These are phyloP conservation scores for Amanita muscaria DNA, from an alignment of 768 basidiomycete species.

Conservation along the genomic window DNA sequence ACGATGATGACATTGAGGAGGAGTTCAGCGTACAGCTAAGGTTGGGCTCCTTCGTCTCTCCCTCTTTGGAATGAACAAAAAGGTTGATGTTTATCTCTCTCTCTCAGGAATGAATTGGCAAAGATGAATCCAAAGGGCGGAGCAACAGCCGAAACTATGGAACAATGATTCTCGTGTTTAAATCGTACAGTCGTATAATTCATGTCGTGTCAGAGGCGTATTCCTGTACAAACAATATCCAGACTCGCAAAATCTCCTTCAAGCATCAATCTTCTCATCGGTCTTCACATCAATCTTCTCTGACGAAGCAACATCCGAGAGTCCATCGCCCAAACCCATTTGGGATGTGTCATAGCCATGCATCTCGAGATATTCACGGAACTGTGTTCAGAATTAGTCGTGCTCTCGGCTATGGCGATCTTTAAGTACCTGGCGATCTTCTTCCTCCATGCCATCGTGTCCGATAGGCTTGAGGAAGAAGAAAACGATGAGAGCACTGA, in stretches of 20 bases:
- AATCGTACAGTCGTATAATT: too few species aligned
- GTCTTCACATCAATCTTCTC: too few species aligned
- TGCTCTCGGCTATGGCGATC: neutral
- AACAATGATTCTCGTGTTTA: slow-evolving; percentile 22
- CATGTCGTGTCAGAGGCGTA: too few species aligned
- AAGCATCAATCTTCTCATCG: slow-evolving; percentile 15
- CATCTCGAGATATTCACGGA: slow-evolving; percentile 73
- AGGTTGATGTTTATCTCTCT: neutral
- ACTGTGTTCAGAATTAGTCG: slow-evolving; percentile 29
- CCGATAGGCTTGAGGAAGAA: slow-evolving; percentile 67
- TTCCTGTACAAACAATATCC: too few species aligned
- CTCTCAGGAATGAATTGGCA: slow-evolving; percentile 49
- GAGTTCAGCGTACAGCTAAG: slow-evolving; percentile 94
- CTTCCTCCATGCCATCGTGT: slow-evolving; percentile 71
- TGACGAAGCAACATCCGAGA: slow-evolving; percentile 16
- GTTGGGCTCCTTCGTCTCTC: slow-evolving; percentile 38
- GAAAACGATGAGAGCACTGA: slow-evolving; percentile 67
- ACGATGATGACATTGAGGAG: slow-evolving; percentile 97
- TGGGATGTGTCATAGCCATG: slow-evolving; percentile 71
- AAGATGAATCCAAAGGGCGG: slow-evolving; percentile 45
- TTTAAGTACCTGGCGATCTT: slow-evolving; percentile 53
- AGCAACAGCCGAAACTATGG: slow-evolving; percentile 40
- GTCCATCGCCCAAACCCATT: slow-evolving; percentile 47
- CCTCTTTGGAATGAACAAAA: neutral
- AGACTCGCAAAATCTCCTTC: too few species aligned